A percentile compares a stretch with the other conserved stretches of the same genome.
phyloP scores from a whole-genome alignment of 2,329 filamentous ascomycete genomes.

The Dothideomycetes sp. region DNA sequence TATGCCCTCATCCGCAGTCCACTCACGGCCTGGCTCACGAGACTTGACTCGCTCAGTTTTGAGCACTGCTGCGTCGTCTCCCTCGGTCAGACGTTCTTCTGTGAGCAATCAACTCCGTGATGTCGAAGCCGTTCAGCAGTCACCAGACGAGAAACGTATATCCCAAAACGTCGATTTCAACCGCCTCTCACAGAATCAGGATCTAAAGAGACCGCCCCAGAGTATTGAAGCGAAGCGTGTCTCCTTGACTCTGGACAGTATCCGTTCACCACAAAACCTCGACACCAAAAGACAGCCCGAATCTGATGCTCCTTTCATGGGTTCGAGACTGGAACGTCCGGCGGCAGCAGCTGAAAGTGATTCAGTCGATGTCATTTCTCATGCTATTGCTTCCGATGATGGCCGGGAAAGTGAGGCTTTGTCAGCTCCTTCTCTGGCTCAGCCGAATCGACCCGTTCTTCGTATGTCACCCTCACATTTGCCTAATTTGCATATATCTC shows the following conservation, averaged over 20 bases:
- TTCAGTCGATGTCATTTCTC: not conserved
- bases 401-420: conserved; percentile 5
- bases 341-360: not conserved
- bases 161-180: conserved; percentile 5
- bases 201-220: not conserved
- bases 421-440: not conserved
- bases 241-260: conserved; percentile 2
- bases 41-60: conserved; percentile 9
- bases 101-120: not conserved
- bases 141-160: not conserved
- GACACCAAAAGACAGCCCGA: conserved; percentile 9
- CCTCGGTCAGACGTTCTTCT: conserved; percentile 4
- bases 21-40: conserved; percentile 11
- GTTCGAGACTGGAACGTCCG: conserved; percentile 2
- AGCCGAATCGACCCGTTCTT: conserved; percentile 25
- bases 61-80: conserved; percentile 7
- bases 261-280: not conserved
- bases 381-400: not conserved
- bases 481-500: conserved; percentile 38
- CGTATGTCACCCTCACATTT: conserved; percentile 39
- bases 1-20: conserved; percentile 8
- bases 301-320: conserved; percentile 12
- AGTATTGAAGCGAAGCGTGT: not conserved
- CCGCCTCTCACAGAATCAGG: not conserved
- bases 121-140: not conserved